Base-by-base conservation (phyloP, 768 basidiomycete species). In the Hebeloma cylindrosporum region DNA sequence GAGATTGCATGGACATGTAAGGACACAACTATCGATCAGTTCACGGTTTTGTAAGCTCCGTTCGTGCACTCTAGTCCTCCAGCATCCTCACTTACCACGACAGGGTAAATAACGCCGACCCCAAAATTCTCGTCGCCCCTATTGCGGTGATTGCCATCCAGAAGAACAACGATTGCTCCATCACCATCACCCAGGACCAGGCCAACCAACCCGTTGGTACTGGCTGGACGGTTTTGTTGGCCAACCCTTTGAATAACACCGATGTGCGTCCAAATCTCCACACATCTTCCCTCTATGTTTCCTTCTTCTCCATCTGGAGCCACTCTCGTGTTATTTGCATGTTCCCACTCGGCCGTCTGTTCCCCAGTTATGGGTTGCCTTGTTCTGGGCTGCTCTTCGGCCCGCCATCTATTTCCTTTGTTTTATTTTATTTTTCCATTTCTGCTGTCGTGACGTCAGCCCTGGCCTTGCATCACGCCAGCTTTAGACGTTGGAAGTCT, bases 1-100 rank as follows among this genome's bases (percentile, higher is more conserved):
- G 70, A 68, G n/a, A 55, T 87, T 31, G 53, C 62, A 2, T 87
- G 85, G 85, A 68, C 67, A 2, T 87, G 85, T 64, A 32, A 70
- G 3, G 57, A 68, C 22, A 61, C 71, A 8, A 53, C 68, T 10
- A 37, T 63, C 34, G 21, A 49, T 3, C 60, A 60, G 4, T 87
- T 77, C 54, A 83, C 75, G 7, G 63, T 85, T 36, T 58, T 77
- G 77, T 82, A 60, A 52, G 81, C 73, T 20, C 5, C 21, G 14
- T 22, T 9, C 23, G 18, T 31, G 5, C 8, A 1, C 28, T n/a
- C 45, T 43, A 7, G 2, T 43, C 36, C 47, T 27, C 37, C 18
- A 0, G 39, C 38, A 2, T 35, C 29, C 9, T 11, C 14, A 4
- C 40, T 28, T 21, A 7, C 11, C 16, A 20, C 7, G 7, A 36